Percentiles rank a stretch among this genome's conserved stretches.
Conservation (phyloP, 768 basidiomycete species). For the Arthromyces matolae region DNA sequence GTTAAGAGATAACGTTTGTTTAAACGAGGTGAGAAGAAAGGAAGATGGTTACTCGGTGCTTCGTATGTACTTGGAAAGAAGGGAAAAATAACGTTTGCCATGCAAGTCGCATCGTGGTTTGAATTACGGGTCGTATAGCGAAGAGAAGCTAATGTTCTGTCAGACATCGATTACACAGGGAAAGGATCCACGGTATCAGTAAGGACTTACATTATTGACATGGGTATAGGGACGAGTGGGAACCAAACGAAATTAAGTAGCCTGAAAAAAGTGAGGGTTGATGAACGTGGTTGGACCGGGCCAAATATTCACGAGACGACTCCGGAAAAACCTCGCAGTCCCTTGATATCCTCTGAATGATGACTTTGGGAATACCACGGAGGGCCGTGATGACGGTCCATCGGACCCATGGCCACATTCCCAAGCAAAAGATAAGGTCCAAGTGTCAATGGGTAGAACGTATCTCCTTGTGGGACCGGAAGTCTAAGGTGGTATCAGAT, state of each 20-base stretch:
- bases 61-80: conserved; percentile 1
- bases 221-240: too few relatives aligned
- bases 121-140: neutral
- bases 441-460: neutral
- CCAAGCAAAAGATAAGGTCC: neutral
- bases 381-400: conserved; percentile 3
- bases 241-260: neutral
- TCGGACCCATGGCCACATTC: conserved; percentile 1
- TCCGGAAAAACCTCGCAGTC: conserved; percentile 12
- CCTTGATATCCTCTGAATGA: too few relatives aligned
- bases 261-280: neutral
- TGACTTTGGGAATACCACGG: neutral
- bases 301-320: neutral
- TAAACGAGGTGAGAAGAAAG: neutral
- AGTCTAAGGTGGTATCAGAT: neutral
- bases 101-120: conserved; percentile 6
- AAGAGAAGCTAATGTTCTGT: too few relatives aligned
- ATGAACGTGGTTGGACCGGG: neutral
- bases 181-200: too few relatives aligned
- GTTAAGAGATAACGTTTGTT: neutral
- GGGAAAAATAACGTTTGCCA: neutral
- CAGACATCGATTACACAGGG: too few relatives aligned
- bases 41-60: conserved; percentile 1
- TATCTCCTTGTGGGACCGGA: conserved; percentile 10
- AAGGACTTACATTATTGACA: too few relatives aligned